phyloP scores from a whole-genome alignment of 2,329 filamentous ascomycete genomes.

The Calycina marina region DNA sequence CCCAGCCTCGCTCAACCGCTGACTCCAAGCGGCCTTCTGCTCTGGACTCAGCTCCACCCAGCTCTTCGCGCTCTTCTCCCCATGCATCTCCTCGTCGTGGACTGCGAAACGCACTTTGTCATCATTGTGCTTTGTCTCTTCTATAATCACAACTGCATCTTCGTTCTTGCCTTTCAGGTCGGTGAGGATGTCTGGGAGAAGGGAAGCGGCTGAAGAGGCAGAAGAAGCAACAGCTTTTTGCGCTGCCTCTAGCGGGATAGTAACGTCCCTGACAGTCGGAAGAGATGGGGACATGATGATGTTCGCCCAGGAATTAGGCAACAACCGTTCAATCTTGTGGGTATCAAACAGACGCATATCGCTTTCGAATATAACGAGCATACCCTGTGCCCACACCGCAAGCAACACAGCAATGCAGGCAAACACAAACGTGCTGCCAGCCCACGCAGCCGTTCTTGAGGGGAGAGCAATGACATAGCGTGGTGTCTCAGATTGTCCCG shows the following conservation, averaged over 20 bases:
- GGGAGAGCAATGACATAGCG: slow-evolving; percentile 21
- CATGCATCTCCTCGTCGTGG: slow-evolving; percentile 15
- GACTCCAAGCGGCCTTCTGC: slow-evolving; percentile 19
- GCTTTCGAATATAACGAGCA: slow-evolving; percentile 20
- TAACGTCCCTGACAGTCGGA: neutral
- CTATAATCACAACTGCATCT: slow-evolving; percentile 6
- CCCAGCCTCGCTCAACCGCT: slow-evolving; percentile 19
- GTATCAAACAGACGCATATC: slow-evolving; percentile 13
- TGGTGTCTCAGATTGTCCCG: slow-evolving; percentile 17
- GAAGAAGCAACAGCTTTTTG: slow-evolving; percentile 6
- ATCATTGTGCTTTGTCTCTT: slow-evolving; percentile 4
- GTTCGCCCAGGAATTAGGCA: slow-evolving; percentile 12
- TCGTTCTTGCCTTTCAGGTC: slow-evolving; percentile 6
- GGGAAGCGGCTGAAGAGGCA: neutral
- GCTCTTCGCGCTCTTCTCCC: slow-evolving; percentile 12
- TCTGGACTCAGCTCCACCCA: slow-evolving; percentile 19
- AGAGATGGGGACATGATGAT: slow-evolving; percentile 13
- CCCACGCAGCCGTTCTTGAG: slow-evolving; percentile 9
- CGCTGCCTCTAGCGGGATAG: slow-evolving; percentile 1
- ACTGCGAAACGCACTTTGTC: slow-evolving; percentile 11
- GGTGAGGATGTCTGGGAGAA: slow-evolving; percentile 9
- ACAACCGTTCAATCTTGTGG: slow-evolving; percentile 4
- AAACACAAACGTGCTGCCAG: slow-evolving; percentile 10
- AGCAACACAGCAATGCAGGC: slow-evolving; percentile 13
- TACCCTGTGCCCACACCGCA: slow-evolving; percentile 15